phyloP scores from a whole-genome alignment of 306 rosid genomes.

The Fragaria iinumae region DNA sequence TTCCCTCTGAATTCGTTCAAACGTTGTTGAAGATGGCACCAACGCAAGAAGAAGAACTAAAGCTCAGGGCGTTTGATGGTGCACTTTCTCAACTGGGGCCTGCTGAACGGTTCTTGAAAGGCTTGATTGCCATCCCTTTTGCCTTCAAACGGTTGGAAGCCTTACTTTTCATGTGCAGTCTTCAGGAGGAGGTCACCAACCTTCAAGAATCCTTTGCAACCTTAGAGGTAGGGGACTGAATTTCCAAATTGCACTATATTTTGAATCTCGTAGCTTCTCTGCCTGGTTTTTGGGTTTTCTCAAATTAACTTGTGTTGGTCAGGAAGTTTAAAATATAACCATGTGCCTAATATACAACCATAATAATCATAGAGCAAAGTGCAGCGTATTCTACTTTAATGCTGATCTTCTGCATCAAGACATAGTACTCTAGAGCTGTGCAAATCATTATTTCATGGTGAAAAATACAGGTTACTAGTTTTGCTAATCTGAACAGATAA shows the following conservation, averaged over 20 bases:
- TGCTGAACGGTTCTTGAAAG: conserved; percentile 86
- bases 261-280: conserved; percentile 8
- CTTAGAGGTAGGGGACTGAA: conserved; percentile 63
- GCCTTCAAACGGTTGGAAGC: conserved; percentile 82
- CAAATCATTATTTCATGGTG: neutral
- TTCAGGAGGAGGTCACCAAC: conserved; percentile 64
- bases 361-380: neutral
- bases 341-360: neutral
- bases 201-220: conserved; percentile 55
- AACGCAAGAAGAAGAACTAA: conserved; percentile 83
- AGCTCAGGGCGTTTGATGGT: conserved; percentile 74
- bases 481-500: neutral
- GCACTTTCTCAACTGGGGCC: conserved; percentile 62
- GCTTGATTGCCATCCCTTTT: conserved; percentile 72
- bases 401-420: neutral
- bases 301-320: neutral
- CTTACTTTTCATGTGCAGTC: conserved; percentile 68
- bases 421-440: neutral
- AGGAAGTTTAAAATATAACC: neutral
- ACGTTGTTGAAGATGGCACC: conserved; percentile 88
- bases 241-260: conserved; percentile 6
- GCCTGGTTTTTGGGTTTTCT: conserved; percentile 5
- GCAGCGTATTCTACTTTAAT: neutral
- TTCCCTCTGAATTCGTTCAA: conserved; percentile 73
- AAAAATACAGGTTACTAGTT: neutral